Conservation (phyloP, 2,329 filamentous ascomycete genomes). For the Tolypocladium pustulatum region DNA sequence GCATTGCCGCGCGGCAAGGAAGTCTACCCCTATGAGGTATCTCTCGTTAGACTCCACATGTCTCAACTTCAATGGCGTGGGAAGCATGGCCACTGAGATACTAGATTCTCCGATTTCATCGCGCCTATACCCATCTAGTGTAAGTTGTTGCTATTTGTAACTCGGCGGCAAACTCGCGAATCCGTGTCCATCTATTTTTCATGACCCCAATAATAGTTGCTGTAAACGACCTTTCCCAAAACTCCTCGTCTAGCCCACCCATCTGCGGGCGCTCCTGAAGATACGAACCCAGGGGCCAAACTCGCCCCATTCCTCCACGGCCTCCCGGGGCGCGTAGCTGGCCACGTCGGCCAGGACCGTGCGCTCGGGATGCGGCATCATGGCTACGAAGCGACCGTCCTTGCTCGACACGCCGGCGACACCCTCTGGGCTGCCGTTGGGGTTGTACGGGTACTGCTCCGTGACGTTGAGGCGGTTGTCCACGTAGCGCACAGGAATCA, state of each 20-base stretch:
- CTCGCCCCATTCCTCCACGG: slow-evolving; percentile 61
- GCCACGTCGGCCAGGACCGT: slow-evolving; percentile 70
- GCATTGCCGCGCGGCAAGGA: slow-evolving; percentile 64
- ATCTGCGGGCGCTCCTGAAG: slow-evolving; percentile 79
- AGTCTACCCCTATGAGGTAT: slow-evolving; percentile 78
- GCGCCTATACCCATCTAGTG: not conserved
- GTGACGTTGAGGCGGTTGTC: slow-evolving; percentile 70
- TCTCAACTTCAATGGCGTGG: too few relatives aligned
- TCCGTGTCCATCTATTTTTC: not conserved
- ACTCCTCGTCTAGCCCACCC: slow-evolving; percentile 55
- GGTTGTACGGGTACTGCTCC: slow-evolving; percentile 78
- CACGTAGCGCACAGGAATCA: slow-evolving; percentile 72
- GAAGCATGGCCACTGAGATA: not conserved
- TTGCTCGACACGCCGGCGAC: slow-evolving; percentile 69
- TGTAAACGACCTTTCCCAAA: not conserved
- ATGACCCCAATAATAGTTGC: not conserved
- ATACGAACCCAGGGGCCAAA: slow-evolving; percentile 77
- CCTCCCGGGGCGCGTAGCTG: slow-evolving; percentile 56
- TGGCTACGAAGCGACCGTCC: slow-evolving; percentile 71
- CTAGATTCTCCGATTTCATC: not conserved
- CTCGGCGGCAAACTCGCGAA: not conserved
- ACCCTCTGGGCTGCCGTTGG: slow-evolving; percentile 71
- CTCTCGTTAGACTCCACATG: slow-evolving; percentile 65
- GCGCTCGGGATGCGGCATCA: slow-evolving; percentile 94
- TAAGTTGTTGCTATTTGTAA: not conserved